Evolutionary conservation across 2,329 filamentous ascomycete genomes (phyloP).

Genomic region (Xylaria sp.): DNA sequence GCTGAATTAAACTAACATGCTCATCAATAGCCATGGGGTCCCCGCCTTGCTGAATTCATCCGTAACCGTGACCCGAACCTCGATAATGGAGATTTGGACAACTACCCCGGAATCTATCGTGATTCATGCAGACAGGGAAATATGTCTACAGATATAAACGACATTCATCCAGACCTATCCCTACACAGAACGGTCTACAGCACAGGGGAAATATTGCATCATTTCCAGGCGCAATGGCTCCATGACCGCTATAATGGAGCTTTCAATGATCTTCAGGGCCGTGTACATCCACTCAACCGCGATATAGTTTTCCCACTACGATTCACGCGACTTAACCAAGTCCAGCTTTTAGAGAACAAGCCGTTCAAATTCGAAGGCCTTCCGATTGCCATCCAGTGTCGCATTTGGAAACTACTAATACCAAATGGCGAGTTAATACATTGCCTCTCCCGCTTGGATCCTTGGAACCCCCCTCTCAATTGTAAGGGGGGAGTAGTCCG

Average conservation of each 20-base stretch:
- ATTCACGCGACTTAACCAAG: conserved; percentile 4
- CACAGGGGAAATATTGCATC: not conserved
- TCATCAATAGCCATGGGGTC: conserved; percentile 23
- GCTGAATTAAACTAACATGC: conserved; percentile 1
- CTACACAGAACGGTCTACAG: conserved; percentile 30
- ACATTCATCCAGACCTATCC: conserved; percentile 48
- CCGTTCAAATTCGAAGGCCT: conserved; percentile 49
- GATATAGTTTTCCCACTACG: conserved; percentile 14
- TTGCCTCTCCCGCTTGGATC: conserved; percentile 58
- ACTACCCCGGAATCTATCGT: conserved; percentile 38
- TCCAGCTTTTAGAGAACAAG: conserved; percentile 8
- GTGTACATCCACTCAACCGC: not conserved
- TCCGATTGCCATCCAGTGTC: conserved; percentile 45
- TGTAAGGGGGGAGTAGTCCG: conserved; percentile 36
- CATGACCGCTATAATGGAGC: not conserved
- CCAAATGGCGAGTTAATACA: conserved; percentile 54
- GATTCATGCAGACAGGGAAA: conserved; percentile 51
- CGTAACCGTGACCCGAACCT: not conserved
- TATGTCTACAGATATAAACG: conserved; percentile 39
- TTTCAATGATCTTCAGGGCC: not conserved
- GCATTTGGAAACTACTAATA: conserved; percentile 53
- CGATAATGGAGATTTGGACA: conserved; percentile 2
- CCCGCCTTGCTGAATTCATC: not conserved
- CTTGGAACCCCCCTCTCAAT: conserved; percentile 39
- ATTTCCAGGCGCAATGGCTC: conserved; percentile 15